Evolutionary conservation across 169 alveolate genomes (phyloP), one percentile per base, ranked within the genome.

Genomic region (Plasmodium cynomolgi): DNA sequence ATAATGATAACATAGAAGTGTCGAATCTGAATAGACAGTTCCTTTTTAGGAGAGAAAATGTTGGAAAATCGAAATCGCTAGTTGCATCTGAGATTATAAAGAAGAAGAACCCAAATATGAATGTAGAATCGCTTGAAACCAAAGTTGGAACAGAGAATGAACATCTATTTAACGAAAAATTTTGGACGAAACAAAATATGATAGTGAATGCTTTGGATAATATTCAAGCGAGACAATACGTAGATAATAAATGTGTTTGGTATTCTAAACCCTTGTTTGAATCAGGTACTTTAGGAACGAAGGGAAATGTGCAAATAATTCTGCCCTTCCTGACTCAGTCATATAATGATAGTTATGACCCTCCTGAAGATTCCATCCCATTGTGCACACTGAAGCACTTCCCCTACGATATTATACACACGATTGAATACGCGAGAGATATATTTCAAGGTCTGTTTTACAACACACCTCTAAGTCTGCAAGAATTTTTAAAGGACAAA

Each of bases 341-440:
- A 58, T 99, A 99, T 93, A 99, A 99, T 68, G 99, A 99, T 92
- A 98, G 99, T 50, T 99, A 98, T 94, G 99, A 99, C 83, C 99
- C 99, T 4, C 99, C 99, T 13, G 99, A 98, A 95, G 99, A 98
- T 92, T 97, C 98, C 15, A 98, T 99, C 83, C 99, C 99, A 2
- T 97, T 99, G 94, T 99, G 99, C 96, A 98, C 99, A 0, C 92
- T 97, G 54, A 96, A 97, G 94, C 99, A 99, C 94, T 99, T 99
- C 98, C 99, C 99, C 6, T 98, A 99, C 92, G 98, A 98, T 91
- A 99, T 99, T 77, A 99, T 99, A 77, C 99, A 99, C 96, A 98
- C 99, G 33, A 98, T 99, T 62, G 99, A 99, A 96, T 99, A 99
- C 99, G 99, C 99, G 0, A 96, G 99, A 91, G 99, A 99, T 84